Evolutionary conservation across 192 early-diverging fungal species (phyloP), one percentile per base, ranked within the genome.

Genomic region (Coemansia javaensis): DNA sequence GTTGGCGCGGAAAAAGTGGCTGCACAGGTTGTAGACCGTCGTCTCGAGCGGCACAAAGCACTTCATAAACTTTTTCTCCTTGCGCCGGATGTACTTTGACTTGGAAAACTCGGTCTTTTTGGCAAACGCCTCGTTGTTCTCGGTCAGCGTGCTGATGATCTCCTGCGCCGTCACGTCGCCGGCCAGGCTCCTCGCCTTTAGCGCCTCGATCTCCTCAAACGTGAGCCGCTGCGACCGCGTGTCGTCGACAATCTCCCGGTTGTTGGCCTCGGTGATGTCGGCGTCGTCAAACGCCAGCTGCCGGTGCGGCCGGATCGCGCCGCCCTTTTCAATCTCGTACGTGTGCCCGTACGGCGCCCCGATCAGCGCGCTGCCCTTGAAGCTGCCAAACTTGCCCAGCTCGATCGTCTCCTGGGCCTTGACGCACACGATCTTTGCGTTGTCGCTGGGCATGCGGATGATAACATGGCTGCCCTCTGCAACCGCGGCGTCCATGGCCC

Each of bases 101-200:
- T 97, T 93, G 17, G 93, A 87, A 54, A 86, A 98, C 53, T 93
- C 90, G 0, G 95, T 98, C 70, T 98, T 98, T 46, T 85, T 78
- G 33, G 90, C 84, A 62, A 94, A 97, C n/a, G 82, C 63, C 21
- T 83, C 70, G 66, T 89, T 88, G 60, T 89, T 89, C 42, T 85
- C 85, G 3, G 87, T 81, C 36, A 97, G 66, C 33, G 82, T 82
- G 50, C 81, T 75, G 47, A 97, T 91, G 23, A 97, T 81, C 50
- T 82, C 76, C 65, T 87, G 70, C 53, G 82, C 71, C 8, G 77
- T 64, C 2, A 90, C 67, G 15, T 80, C 80, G 23, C 90, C 92
- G 12, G 79, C 68, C 25, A 85, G 50, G 15, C 83, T 80, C 53
- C 89, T 79, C 10, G 62, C 45, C 59, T 92, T 98, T 34, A 98